Evolutionary conservation across 805 yeast genomes (phyloP), one percentile per base, ranked within the genome.

Genomic region (Candida quercuum): DNA sequence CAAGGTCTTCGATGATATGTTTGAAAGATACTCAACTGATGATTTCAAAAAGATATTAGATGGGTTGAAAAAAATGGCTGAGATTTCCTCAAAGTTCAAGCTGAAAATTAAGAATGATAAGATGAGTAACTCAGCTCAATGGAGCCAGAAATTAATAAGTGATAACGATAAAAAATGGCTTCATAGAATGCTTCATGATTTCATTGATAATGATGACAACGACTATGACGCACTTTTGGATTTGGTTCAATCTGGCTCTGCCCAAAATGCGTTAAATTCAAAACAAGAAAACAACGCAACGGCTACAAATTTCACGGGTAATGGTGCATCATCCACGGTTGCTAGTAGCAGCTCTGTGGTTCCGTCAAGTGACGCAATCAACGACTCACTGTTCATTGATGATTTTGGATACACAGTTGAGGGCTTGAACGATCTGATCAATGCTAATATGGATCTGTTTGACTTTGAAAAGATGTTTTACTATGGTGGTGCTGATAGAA

Each of bases 91-190:
- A 5, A 16, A 28, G n/a, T 17, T 28, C n/a, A 18, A 18, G 15
- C 10, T 26, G 6, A 28, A n/a, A 28, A 7, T 28, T 4, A n/a
- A 12, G 6, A 9, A 22, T 6, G 35, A 28, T 10, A 25, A 19
- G 7, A 24, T 25, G 9, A 11, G 14, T 1, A 28, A 35, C 13
- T 11, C 24, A 3, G 22, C 38, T 2, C 42, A 45, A 5, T 38
- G 39, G 42, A 32, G 33, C 15, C 12, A 38, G 3, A 33, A 42
- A 10, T 17, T 38, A n/a, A 26, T 47, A 7, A 40, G n/a, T 26
- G 47, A 45, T 8, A 42, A 35, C 17, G 52, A 51, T 26, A 42
- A 38, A 16, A 43, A 38, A 24, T 52, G 57, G 57, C 25, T 52
- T 12, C 49, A 49, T 11, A 51, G 49, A 35, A 43, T 48, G 28